Base-by-base conservation (phyloP, 805 yeast species). In the Jamesozyma gamospora region DNA sequence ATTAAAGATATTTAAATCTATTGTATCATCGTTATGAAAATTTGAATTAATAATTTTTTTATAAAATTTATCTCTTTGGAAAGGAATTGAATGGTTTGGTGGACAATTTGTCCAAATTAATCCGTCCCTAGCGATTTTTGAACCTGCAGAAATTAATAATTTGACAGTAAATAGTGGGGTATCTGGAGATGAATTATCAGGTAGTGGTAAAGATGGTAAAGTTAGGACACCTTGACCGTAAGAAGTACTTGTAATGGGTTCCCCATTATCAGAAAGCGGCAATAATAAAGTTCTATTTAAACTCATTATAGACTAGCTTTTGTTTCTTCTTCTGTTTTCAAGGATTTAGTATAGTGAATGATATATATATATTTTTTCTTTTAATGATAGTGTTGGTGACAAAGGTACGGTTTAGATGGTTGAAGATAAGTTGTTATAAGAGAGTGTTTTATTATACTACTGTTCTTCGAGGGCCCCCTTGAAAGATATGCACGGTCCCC, bases 81-180 rank as follows among this genome's bases (percentile, higher is more conserved):
- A 88, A 9, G 48, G 52, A 2, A 63, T 60, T 4, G 49, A 47
- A 28, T 50, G 56, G 14, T 54, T 50, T 2, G 68, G 65, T 1
- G 94, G 94, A 12, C 77, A 72, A 60, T 88, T 88, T 35, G 84
- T 76, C 75, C 79, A 74, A 26, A 90, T 66, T 7, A 67, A 63
- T 5, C 92, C 96, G 26, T 77, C 75, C 50, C 82, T 74, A 9
- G 84, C 67, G 13, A 86, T 74, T 13, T 74, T 71, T 6, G 90
- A 72, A 10, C 94, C 84, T 2, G 95, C 92, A 28, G 79, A 75
- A 42, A 90, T 63, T 40, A 72, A 71, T 43, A 90, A 66, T 33
- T 77, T 68, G 37, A 90, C 64, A 7, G 61, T 63, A 49, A 58
- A 74, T 26, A 77, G 50, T 3, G 67, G 65, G 37, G 71, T 71